Evolutionary conservation across 352 stramenopile species (phyloP).

Genomic region (Phytophthora cryptogea): DNA sequence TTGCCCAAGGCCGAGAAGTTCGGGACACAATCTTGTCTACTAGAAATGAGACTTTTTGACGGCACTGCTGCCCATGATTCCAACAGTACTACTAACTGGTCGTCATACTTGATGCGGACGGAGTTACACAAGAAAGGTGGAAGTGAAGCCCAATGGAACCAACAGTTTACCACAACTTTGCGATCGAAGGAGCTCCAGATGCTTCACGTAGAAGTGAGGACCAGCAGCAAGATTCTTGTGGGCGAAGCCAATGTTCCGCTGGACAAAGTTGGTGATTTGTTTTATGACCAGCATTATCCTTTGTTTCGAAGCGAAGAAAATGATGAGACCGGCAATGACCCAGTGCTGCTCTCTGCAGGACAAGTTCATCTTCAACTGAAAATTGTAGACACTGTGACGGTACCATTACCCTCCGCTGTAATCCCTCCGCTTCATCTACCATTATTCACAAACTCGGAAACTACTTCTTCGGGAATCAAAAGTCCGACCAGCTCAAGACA

Average conservation of each 20-base stretch:
- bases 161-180: constrained; percentile 68
- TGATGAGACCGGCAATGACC: constrained; percentile 13
- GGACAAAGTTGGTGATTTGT: constrained; percentile 40
- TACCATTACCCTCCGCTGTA: constrained; percentile 5
- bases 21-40: constrained; percentile 70
- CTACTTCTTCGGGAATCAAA: constrained; percentile 5
- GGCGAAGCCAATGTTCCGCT: constrained; percentile 61
- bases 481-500: constrained; percentile 12
- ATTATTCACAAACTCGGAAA: constrained; percentile 14
- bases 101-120: constrained; percentile 52
- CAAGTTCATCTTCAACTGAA: constrained; percentile 76
- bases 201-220: constrained; percentile 64
- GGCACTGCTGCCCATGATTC: constrained; percentile 13
- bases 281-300: constrained; percentile 73
- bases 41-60: constrained; percentile 60
- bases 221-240: constrained; percentile 66
- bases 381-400: constrained; percentile 43
- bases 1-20: constrained; percentile 78
- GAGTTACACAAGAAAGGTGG: constrained; percentile 80
- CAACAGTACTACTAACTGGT: constrained; percentile 5
- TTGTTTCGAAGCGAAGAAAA: constrained; percentile 40
- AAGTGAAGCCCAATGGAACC: constrained; percentile 84
- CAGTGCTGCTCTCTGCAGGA: constrained; percentile 35
- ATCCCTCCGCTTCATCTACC: constrained; percentile 40
- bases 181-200: constrained; percentile 56